Evolutionary conservation across 2,329 filamentous ascomycete genomes (phyloP), one percentile per base, ranked within the genome.

Genomic region (Balansia obtecta): DNA sequence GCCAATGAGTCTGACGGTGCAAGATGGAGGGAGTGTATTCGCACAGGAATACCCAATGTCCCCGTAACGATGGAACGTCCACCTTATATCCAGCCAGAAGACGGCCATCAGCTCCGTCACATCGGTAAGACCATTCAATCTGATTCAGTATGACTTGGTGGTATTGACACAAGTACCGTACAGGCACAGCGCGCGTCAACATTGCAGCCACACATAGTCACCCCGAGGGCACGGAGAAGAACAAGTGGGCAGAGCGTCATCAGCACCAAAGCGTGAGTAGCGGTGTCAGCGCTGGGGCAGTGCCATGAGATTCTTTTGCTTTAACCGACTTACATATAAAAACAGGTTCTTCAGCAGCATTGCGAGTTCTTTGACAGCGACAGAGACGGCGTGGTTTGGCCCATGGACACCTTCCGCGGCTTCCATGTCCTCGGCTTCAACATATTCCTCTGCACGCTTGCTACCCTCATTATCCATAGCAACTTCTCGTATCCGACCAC

Each of bases 401-500:
- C 68, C 0, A 50, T 48, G 16, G 66, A 72, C 52, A 70, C 68
- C 0, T 72, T 65, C 53, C 50, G 43, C 10, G 68, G 70, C 3
- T 70, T 72, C 50, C 62, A 63, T 3, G 62, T 62, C 1, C 56
- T 72, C 0, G 70, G 69, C 0, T 71, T 70, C 58, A 65, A 60
- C 46, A 48, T 70, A 12, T 34, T 67, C 1, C 66, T 73, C 53
- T 71, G 66, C 4, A 11, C 67, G 1, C 49, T 72, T 2, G 60
- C 68, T 2, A 50, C 64, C 13, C 51, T 73, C 11, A 64, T 73
- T 41, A 68, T 73, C 49, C 66, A 71, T 41, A 4, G 61, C 47
- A 66, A 61, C 56, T 71, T 74, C 54, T 72, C 71, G 4, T 74
- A 74, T 51, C 68, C 69, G 1, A 73, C 71, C 0, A 60, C 62